Base-by-base conservation (phyloP, 2,329 filamentous ascomycete genomes). In the Calycina herbarum region DNA sequence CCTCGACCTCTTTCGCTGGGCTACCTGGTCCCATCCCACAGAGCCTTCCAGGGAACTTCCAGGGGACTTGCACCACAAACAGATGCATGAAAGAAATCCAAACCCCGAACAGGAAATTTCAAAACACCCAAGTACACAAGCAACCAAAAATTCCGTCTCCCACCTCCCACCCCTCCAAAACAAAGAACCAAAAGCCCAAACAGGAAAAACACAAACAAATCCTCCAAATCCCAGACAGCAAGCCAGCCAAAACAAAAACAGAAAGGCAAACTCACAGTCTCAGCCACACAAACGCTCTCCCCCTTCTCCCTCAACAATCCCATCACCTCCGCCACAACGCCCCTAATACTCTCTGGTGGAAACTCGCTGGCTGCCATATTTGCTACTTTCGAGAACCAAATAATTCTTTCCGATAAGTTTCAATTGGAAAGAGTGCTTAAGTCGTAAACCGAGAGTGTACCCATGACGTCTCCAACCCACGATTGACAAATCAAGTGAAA, bases 271-370 rank as follows among this genome's bases (percentile, higher is more conserved):
- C 74, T 59, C 77, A 84, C 83, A 24, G 86, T 89, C 75, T 89
- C 87, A 62, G 85, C 86, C 45, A 89, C 82, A 65, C 82, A 84
- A 68, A 89, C 79, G 40, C 82, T 87, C 73, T 88, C 83, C 66
- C 82, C 80, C 63, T 81, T 81, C 56, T 82, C 78, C 69, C 82
- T 84, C 48, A 89, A 80, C 48, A 87, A 79, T 2, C 76, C 73
- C 2, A 82, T 80, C 31, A 88, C 80, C 76, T 86, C 82, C 38
- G 75, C 58, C 11, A 74, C 73, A 35, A 76, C 70, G 8, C 59
- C 67, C 48, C 67, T 70, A 5, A 76, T 66, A 58, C 71, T 69
- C 63, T 67, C 67, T 1, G 74, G 74, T 24, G 74, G 74, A 58
- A 76, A 75, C 38, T 68, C 64, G 20, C 10, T 20, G 2, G 15